Conservation (phyloP, 805 yeast genomes). For the Diddensiella transvaalensis region DNA sequence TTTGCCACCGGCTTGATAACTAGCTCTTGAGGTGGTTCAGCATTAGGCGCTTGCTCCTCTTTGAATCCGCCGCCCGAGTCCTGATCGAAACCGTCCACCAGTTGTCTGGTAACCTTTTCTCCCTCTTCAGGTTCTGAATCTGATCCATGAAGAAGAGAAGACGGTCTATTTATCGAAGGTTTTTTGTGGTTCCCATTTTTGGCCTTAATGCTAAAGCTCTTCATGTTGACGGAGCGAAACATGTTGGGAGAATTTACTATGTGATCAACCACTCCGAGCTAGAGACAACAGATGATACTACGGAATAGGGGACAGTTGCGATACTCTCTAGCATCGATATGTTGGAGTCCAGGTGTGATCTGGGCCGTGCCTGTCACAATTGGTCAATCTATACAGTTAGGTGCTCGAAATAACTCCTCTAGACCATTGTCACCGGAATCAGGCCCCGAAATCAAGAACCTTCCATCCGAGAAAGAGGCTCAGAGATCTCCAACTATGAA, state of each 20-base stretch:
- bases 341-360: no score
- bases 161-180: neutral
- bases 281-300: neutral
- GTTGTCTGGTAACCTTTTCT: constrained; percentile 2
- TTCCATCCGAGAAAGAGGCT: constrained; percentile 31
- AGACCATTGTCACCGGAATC: no score
- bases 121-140: constrained; percentile 4
- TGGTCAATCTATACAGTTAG: no score
- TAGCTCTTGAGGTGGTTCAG: constrained; percentile 11
- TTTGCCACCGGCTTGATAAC: constrained; percentile 17
- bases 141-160: neutral
- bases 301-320: neutral
- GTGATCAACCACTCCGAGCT: no score
- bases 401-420: neutral
- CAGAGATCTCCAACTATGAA: constrained; percentile 26
- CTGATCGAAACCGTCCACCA: constrained; percentile 1
- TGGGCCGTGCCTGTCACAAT: no score
- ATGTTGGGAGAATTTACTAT: neutral
- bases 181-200: neutral
- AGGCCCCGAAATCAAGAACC: constrained; percentile 1
- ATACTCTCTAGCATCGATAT: no score
- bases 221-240: constrained; percentile 4
- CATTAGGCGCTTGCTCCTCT: neutral
- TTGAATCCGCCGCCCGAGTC: neutral
- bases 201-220: constrained; percentile 12